phyloP scores from a whole-genome alignment of 1,139 yeast genomes.

The Saccharomyces hybrid region DNA sequence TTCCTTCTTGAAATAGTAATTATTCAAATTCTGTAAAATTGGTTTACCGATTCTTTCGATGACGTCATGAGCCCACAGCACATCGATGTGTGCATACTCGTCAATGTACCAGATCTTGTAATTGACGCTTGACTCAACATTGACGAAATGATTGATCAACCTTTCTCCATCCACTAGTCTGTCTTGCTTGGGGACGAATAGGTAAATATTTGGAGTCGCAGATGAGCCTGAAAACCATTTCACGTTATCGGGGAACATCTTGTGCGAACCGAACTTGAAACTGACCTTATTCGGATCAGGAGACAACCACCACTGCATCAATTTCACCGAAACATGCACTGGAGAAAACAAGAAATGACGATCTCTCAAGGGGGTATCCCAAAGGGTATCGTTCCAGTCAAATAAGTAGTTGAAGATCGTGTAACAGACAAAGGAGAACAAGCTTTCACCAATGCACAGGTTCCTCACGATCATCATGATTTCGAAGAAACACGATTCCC shows the following conservation, averaged over 20 bases:
- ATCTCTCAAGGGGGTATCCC: constrained; percentile 63
- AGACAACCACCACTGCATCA: constrained; percentile 87
- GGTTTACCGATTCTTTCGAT: constrained; percentile 43
- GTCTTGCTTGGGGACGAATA: constrained; percentile 51
- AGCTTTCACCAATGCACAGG: constrained; percentile 38
- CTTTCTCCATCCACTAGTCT: constrained; percentile 53
- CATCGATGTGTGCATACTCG: constrained; percentile 81
- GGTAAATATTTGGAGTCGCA: constrained; percentile 32
- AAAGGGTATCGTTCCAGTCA: constrained; percentile 74
- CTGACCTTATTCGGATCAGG: constrained; percentile 18
- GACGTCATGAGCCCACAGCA: constrained; percentile 80
- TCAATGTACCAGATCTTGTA: constrained; percentile 41
- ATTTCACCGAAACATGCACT: constrained; percentile 64
- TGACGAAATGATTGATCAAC: constrained; percentile 39
- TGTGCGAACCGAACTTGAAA: constrained; percentile 25
- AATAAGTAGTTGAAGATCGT: constrained; percentile 76
- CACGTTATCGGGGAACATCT: constrained; percentile 27
- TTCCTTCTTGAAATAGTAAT: background rate
- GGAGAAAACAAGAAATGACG: constrained; percentile 84
- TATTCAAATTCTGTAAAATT: constrained; percentile 23
- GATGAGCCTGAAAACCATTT: constrained; percentile 27
- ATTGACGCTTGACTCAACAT: constrained; percentile 41
- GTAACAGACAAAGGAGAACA: constrained; percentile 61
- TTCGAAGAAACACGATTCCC: constrained; percentile 54
- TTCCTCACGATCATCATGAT: constrained; percentile 47